Percentiles rank a stretch among this genome's conserved stretches.
Conservation (phyloP, 345 rosid species). For the Brassica incana region DNA sequence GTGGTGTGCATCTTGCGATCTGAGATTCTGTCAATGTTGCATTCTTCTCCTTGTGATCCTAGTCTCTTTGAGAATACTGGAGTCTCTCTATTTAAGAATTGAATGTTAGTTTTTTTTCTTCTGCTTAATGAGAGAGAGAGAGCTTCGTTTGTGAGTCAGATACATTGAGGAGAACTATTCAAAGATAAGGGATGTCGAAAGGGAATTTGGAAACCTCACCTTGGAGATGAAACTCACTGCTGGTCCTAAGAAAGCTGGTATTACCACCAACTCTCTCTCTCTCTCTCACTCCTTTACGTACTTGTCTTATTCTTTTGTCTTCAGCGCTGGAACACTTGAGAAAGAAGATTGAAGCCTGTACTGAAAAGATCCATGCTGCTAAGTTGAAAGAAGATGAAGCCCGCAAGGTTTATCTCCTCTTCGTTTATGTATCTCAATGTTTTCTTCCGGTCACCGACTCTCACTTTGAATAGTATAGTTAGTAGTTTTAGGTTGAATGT, state of each 20-base stretch:
- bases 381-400: conserved; percentile 85
- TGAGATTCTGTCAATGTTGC: not conserved
- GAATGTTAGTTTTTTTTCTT: conserved; percentile 2
- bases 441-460: not conserved
- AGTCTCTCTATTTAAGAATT: not conserved
- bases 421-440: not conserved
- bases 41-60: conserved; percentile 3
- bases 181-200: conserved; percentile 80
- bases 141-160: conserved; percentile 36
- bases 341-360: conserved; percentile 78
- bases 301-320: conserved; percentile 23
- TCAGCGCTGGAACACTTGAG: conserved; percentile 83
- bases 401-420: conserved; percentile 54
- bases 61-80: not conserved
- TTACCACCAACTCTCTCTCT: not conserved
- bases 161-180: conserved; percentile 87
- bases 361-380: conserved; percentile 68
- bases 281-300: not conserved
- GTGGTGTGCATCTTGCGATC: not conserved
- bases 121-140: not conserved
- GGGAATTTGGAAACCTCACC: conserved; percentile 68
- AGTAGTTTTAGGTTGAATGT: not conserved
- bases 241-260: conserved; percentile 71
- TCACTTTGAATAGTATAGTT: not conserved
- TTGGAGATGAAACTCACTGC: conserved; percentile 97